Evolutionary conservation across 1,139 yeast species (phyloP), one percentile per base, ranked within the genome.

Genomic region (Pichia sp.): DNA sequence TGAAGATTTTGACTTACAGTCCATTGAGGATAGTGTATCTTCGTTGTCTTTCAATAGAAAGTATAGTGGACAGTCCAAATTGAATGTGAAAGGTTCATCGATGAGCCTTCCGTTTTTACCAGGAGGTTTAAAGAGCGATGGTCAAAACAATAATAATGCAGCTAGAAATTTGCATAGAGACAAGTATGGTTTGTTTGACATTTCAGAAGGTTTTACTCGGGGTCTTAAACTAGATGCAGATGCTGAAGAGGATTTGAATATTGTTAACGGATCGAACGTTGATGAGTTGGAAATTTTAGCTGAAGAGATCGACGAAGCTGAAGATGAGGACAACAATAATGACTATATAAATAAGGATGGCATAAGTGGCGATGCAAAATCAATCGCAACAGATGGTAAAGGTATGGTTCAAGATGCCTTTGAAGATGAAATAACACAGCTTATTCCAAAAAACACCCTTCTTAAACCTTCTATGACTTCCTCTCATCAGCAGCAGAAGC

Each of bases 41-140:
- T 84, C 95, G 0, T 64, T 88, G 40, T 79, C 94, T 2, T 59
- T 88, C 44, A 78, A 72, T 34, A 71, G 98, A 50, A 74, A 79
- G 45, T 76, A 79, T 49, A 76, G 79, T 7, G 69, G 82, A 4
- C 78, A 77, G 49, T 67, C 71, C 22, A 83, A 79, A 40, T 31
- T 44, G 15, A 66, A 79, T 3, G 65, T 85, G 2, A 67, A 73
- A 36, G 97, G 97, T 0, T 70, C 78, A 7, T 72, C 95, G 0
- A 74, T 79, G 19, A 84, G 74, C 54, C 64, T 91, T 54, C 98
- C 99, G 0, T 91, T 93, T 58, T 81, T 84, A 41, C 98, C 98
- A 0, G 97, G 98, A 50, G 97, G 97, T 3, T 59, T 85, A 15
- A 34, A 35, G 4, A 17, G 23, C 4, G 44, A 31, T 20, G n/a